phyloP scores from a whole-genome alignment of 129 eudicot genomes.

The Pittosporum tobira region DNA sequence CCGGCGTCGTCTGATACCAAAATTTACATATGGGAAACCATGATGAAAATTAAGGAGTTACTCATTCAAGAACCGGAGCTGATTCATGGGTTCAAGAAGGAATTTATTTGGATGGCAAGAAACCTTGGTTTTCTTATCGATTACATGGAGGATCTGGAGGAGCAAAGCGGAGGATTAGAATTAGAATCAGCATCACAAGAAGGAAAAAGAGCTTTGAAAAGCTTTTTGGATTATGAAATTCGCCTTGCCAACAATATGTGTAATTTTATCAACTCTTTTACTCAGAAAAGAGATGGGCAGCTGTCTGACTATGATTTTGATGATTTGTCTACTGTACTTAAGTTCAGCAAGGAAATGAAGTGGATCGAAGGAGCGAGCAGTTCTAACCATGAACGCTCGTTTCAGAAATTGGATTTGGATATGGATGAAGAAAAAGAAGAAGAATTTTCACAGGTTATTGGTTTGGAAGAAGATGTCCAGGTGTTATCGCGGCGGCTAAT shows the following conservation, averaged over 20 bases:
- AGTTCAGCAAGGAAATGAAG: background rate
- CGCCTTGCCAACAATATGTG: background rate
- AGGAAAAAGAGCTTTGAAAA: too few relatives aligned
- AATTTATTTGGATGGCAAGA: background rate
- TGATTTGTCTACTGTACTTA: background rate
- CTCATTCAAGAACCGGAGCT: too few relatives aligned
- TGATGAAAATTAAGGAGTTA: too few relatives aligned
- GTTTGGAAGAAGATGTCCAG: constrained; percentile 2
- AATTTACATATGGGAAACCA: too few relatives aligned
- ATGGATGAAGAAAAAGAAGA: background rate
- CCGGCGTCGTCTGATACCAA: too few relatives aligned
- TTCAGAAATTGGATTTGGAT: background rate
- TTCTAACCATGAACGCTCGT: background rate
- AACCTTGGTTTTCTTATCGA: background rate
- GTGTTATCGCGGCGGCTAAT: background rate
- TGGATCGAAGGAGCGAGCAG: background rate
- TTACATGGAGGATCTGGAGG: background rate
- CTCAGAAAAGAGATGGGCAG: background rate
- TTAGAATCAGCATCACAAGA: too few relatives aligned
- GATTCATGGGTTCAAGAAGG: background rate
- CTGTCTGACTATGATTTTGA: background rate
- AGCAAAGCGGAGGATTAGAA: background rate
- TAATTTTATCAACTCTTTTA: too few relatives aligned
- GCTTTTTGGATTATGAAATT: too few relatives aligned
- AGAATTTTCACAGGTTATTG: background rate